Evolutionary conservation across 2,329 filamentous ascomycete genomes (phyloP).

Genomic region (Penicillium fuscoglaucum): DNA sequence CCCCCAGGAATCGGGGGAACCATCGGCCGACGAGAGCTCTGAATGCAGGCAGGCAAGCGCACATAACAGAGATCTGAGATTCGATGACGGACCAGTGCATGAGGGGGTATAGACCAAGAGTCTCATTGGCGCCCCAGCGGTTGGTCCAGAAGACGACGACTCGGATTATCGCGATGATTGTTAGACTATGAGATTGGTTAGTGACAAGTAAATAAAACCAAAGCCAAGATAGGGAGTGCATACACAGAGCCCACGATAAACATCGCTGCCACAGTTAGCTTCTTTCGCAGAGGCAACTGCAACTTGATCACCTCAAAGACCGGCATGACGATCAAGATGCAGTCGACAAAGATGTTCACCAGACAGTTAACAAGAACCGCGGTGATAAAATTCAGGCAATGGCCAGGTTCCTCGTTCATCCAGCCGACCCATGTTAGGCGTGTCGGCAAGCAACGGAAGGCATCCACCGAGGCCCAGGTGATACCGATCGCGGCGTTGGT

Average conservation of each 20-base stretch:
- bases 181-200: conserved; percentile 18
- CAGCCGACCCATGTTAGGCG: conserved; percentile 22
- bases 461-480: conserved; percentile 21
- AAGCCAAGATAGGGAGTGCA: not conserved
- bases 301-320: conserved; percentile 24
- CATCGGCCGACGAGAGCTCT: conserved; percentile 25
- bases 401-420: conserved; percentile 17
- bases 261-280: conserved; percentile 20
- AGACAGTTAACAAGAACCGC: conserved; percentile 23
- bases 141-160: conserved; percentile 30
- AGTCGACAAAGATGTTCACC: conserved; percentile 25
- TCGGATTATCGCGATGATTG: conserved; percentile 28
- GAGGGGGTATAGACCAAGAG: conserved; percentile 26
- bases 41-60: conserved; percentile 29
- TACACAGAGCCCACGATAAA: conserved; percentile 23
- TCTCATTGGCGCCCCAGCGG: conserved; percentile 24
- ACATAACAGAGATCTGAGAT: conserved; percentile 28
- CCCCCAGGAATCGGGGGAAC: conserved; percentile 18
- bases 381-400: conserved; percentile 23
- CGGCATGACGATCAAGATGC: conserved; percentile 18
- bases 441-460: conserved; percentile 20
- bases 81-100: conserved; percentile 34
- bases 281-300: conserved; percentile 20
- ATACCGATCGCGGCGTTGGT: conserved; percentile 21
- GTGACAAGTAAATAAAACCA: not conserved